Conservation (phyloP, 164 flowering plant genomes). For the Vitis riparia region DNA sequence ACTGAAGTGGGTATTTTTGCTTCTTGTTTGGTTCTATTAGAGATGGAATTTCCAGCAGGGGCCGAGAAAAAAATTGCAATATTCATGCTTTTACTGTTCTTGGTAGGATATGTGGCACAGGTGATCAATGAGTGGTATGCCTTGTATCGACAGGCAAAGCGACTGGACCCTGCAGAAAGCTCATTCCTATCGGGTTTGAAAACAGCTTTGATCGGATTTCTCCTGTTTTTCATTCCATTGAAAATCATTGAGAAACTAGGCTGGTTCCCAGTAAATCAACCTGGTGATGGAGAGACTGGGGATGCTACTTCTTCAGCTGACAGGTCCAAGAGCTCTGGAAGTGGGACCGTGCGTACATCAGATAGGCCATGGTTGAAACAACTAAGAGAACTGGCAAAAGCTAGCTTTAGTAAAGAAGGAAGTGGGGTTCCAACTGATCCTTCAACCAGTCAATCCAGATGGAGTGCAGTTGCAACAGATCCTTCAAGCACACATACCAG, state of each 20-base stretch:
- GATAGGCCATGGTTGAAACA: conserved; percentile 83
- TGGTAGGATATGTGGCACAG: conserved; percentile 52
- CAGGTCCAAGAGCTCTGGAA: conserved; percentile 39
- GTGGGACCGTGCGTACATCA: conserved; percentile 44
- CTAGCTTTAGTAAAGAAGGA: conserved; percentile 71
- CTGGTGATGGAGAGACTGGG: conserved; percentile 21
- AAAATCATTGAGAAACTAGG: conserved; percentile 35
- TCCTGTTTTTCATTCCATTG: conserved; percentile 50
- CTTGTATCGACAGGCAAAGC: conserved; percentile 47
- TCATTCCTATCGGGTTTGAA: conserved; percentile 58
- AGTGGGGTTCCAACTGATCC: conserved; percentile 45
- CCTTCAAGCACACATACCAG: neutral
- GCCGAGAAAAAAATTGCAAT: conserved; percentile 53
- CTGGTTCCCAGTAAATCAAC: conserved; percentile 17
- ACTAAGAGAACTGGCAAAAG: conserved; percentile 76
- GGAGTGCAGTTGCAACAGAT: conserved; percentile 30
- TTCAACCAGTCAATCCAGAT: conserved; percentile 46
- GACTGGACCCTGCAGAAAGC: conserved; percentile 37
- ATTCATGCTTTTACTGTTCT: conserved; percentile 61
- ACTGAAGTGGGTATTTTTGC: conserved; percentile 65
- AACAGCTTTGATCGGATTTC: conserved; percentile 49
- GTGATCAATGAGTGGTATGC: conserved; percentile 70
- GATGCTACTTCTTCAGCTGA: conserved; percentile 30
- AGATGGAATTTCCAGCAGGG: conserved; percentile 34
- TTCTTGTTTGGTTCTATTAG: conserved; percentile 45